Base-by-base conservation (phyloP, 306 rosid species). In the Pterocarpus macrocarpus region DNA sequence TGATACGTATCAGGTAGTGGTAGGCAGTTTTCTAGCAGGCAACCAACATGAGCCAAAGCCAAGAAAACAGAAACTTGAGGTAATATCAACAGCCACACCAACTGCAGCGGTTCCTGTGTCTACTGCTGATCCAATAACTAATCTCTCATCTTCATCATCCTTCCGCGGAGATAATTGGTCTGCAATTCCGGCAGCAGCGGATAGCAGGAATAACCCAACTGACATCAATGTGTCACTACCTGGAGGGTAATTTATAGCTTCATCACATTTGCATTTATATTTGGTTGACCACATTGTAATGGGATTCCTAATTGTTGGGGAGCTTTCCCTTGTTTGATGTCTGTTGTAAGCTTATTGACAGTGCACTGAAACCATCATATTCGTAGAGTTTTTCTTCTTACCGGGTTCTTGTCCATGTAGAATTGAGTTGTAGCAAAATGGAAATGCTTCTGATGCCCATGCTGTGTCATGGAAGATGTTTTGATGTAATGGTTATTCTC, bases 21-120 rank as follows among this genome's bases (percentile, higher is more conserved):
- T 95, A 41, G 99, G 99, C 73, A 95, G 99, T 89, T 95, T 95
- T 89, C 90, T 93, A 77, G 87, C 98, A 0, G 99, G 94, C 69
- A 93, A 93, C 82, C 97, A 95, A 85, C 95, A 91, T 14, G 97
- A 95, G 80, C 95, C 89, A 77, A 95, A 90, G 80, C 84, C 87
- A n/a, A 95, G 86, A 84, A 95, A 90, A 80, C 93, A 90, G 80
- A 95, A 93, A 81, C 91, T 88, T 7, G 99, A 91, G 43, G 47
- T 82, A 28, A 81, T 82, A 52, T 61, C 92, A 43, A 79, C 65
- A 5, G 86, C 87, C 39, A 63, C 79, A 5, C 88, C 93, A 62
- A 84, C 94, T 34, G 86, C 94, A 32, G 83, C 87, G 70, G 83
- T 85, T 85, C 97, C 97, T 0, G 78, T 88, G 56, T 75, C 97